Base-by-base conservation (phyloP, 2,329 filamentous ascomycete species). In the Ophiocordyceps camponoti-floridani region DNA sequence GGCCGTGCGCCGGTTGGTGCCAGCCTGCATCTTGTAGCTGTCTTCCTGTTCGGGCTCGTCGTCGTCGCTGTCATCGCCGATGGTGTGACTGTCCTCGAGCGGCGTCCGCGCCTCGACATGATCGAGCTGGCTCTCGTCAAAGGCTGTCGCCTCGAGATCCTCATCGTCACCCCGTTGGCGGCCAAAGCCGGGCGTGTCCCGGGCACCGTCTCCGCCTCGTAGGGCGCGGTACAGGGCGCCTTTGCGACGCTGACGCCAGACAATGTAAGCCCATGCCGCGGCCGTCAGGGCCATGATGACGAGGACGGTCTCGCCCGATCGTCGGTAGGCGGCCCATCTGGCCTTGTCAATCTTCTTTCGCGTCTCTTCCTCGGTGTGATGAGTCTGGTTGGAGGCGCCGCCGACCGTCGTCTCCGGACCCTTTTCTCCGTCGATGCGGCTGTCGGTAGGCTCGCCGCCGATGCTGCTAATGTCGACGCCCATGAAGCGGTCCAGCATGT, bases 401-500 rank as follows among this genome's bases (percentile, higher is more conserved):
- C 84, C 84, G 3, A 91, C 84, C 16, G 80, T 82, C 1, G 83
- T 87, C 52, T 84, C 73, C 6, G 77, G 78, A 1, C 82, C 76
- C 58, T 87, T 86, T 60, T 93, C 84, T 46, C 88, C 88, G 56
- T 94, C 87, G 46, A 94, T 81, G 30, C 75, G 74, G 47, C 80
- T 87, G 60, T 94, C 83, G 1, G 79, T 74, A 0, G 87, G 85
- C 44, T 68, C 66, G 43, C 85, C 88, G 47, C 89, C 89, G 51
- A 95, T 93, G 56, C 75, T 82, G 53, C 77, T 82, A 51, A 96
- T 93, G 57, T 96, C 87, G 38, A 98, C 85, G 43, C 78, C 77
- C 73, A 96, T 86, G 65, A 98, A 94, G 38, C 91, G 83, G 62
- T 98, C 89, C 14, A 98, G 77, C 91, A 98, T 98, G 60, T 96